Base-by-base conservation (phyloP, 257 asterid genomes). In the Solanum bukasovii region DNA sequence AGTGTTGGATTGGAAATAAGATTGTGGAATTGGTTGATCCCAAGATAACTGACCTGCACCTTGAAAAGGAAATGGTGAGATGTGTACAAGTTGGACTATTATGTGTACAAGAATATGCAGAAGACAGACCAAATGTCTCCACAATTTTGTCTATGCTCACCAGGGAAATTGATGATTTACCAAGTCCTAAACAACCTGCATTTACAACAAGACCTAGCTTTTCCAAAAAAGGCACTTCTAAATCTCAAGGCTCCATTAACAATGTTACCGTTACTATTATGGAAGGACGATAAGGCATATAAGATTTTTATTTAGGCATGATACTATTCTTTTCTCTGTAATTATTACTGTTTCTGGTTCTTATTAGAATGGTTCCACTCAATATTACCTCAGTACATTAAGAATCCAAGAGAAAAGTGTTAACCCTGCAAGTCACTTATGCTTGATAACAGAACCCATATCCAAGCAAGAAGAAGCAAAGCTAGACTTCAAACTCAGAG, bases 31-130 rank as follows among this genome's bases (percentile, higher is more conserved):
- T 88, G 1, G 11, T 63, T 7, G 90, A 88, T 9, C 89, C 86
- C 25, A 37, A 21, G 65, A 74, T 87, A 67, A 25, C 18, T 33
- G 72, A 84, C 70, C 77, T 84, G 23, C 86, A 88, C 44, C 34
- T 86, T 29, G 87, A 8, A 37, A 83, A 29, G 71, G 94, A 95
- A 88, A 89, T 92, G 40, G 9, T 89, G 89, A 88, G 95, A 88
- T 94, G 93, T 90, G 87, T 94, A 20, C 96, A 93, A 34, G 92
- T 94, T 2, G 96, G 96, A 37, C 72, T 95, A 68, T 88, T 95
- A 87, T 94, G 96, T 6, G 96, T 94, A 61, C 97, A 96, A 92
- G 96, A 94, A 87, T 88, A 88, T 85, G 93, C 92, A 38, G 89
- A 44, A 29, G 94, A 93, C 49, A 90, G 98, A 91, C 98, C 96